These are phyloP conservation scores for Sporisorium reilianum DNA, from an alignment of 1,284 basidiomycete genomes.

Conservation along the genomic window DNA sequence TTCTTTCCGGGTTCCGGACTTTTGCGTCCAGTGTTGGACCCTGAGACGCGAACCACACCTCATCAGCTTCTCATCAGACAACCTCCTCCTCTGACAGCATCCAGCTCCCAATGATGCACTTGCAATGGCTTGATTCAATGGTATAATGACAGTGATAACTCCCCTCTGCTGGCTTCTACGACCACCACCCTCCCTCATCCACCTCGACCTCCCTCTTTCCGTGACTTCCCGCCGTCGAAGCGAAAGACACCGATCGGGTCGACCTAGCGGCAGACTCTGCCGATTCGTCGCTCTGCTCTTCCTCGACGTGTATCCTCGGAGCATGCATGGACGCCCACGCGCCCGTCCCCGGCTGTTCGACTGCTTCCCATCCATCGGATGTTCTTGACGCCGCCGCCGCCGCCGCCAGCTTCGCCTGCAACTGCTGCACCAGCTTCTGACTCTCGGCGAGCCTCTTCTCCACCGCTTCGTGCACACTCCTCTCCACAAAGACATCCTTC, in stretches of 20 bases:
- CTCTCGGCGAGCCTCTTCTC: constrained; percentile 30
- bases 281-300: background rate
- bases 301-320: constrained; percentile 1
- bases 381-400: constrained; percentile 1
- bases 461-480: constrained; percentile 19
- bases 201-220: constrained; percentile 32
- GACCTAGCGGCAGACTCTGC: background rate
- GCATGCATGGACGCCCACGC: constrained; percentile 51
- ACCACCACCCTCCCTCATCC: constrained; percentile 54
- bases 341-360: constrained; percentile 10
- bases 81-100: too few relatives aligned
- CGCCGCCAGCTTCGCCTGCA: constrained; percentile 24
- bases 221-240: constrained; percentile 13
- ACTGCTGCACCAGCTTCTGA: constrained; percentile 36
- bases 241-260: constrained; percentile 23
- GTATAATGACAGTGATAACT: constrained; percentile 9
- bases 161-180: constrained; percentile 9
- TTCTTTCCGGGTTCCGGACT: background rate
- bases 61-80: background rate
- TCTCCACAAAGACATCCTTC: constrained; percentile 51
- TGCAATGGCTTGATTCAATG: background rate
- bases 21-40: background rate
- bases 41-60: background rate
- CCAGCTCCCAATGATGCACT: too few relatives aligned
- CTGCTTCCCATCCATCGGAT: constrained; percentile 26